These are phyloP conservation scores for Chrysoporthe puriensis DNA, from an alignment of 2,329 filamentous ascomycete species.

Conservation along the genomic window DNA sequence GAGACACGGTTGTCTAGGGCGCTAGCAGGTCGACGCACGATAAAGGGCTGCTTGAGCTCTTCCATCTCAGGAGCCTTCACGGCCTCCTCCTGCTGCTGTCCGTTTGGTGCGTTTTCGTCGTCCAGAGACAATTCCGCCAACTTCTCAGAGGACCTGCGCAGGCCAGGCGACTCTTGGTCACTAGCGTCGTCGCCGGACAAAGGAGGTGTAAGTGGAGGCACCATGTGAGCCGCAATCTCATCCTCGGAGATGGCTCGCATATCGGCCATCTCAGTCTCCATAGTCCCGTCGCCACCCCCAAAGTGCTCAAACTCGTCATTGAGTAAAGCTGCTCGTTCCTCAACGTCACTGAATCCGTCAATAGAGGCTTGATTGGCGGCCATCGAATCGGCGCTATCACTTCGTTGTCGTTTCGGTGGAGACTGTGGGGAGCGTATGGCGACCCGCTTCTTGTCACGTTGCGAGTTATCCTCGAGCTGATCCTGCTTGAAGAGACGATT, in stretches of 20 bases:
- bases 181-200: constrained; percentile 22
- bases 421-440: constrained; percentile 20
- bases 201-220: constrained; percentile 22
- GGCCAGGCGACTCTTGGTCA: constrained; percentile 13
- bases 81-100: background rate
- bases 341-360: constrained; percentile 26
- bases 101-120: background rate
- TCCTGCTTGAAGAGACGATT: constrained; percentile 42
- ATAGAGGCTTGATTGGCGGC: constrained; percentile 26
- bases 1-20: constrained; percentile 23
- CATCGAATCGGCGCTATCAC: constrained; percentile 27
- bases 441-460: constrained; percentile 35
- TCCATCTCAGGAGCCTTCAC: constrained; percentile 27
- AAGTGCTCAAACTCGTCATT: constrained; percentile 23
- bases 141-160: constrained; percentile 24
- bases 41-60: constrained; percentile 25
- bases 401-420: constrained; percentile 24
- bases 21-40: constrained; percentile 26
- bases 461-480: constrained; percentile 34
- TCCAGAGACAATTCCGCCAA: constrained; percentile 26
- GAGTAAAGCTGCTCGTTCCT: constrained; percentile 21
- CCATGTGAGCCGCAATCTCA: constrained; percentile 23
- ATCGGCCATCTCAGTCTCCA: constrained; percentile 22
- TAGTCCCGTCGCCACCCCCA: constrained; percentile 11
- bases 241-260: constrained; percentile 17